These are phyloP conservation scores for Aspergillus udagawae DNA, from an alignment of 2,329 filamentous ascomycete species.

Conservation along the genomic window DNA sequence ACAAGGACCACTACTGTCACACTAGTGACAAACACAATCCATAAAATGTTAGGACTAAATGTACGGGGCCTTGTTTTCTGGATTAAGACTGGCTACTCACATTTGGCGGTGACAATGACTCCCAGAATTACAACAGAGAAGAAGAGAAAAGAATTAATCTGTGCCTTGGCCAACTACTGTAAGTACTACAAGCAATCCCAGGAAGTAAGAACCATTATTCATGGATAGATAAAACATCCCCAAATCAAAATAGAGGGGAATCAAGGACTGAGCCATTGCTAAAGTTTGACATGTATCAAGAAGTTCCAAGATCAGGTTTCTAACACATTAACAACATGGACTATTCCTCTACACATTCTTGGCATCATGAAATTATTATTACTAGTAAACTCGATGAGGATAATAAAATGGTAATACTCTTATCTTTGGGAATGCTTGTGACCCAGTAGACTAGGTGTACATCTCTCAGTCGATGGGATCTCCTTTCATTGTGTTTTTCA, in stretches of 20 bases:
- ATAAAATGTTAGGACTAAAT: conserved; percentile 8
- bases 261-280: neutral
- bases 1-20: conserved; percentile 20
- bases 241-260: neutral
- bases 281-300: neutral
- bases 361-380: neutral
- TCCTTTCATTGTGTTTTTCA: neutral
- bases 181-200: neutral
- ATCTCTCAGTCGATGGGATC: neutral
- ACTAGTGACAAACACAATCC: conserved; percentile 25
- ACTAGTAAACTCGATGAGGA: neutral
- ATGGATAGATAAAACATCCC: neutral
- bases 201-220: neutral
- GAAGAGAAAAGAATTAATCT: neutral
- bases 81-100: neutral
- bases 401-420: neutral
- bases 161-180: neutral
- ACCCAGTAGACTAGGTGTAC: too few relatives aligned
- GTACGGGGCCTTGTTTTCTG: neutral
- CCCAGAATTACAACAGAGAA: neutral
- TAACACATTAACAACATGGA: neutral
- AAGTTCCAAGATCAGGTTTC: neutral
- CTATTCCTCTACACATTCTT: neutral
- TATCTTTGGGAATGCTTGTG: neutral
- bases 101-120: neutral